These are phyloP conservation scores for Debaryomyces nepalensis DNA, from an alignment of 1,139 yeast species.

Conservation along the genomic window DNA sequence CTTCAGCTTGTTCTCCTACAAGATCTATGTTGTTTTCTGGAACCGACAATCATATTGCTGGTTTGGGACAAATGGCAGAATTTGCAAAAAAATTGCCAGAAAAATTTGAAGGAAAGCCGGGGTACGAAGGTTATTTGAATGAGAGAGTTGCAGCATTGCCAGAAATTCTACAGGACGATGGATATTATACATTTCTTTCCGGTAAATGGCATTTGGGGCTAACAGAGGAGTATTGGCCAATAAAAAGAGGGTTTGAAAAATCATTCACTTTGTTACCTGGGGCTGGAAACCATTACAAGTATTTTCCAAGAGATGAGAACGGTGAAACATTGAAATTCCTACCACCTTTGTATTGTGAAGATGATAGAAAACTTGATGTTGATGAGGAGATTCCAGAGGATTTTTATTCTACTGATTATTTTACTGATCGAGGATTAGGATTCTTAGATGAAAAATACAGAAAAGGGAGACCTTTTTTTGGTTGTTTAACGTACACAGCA, in stretches of 20 bases:
- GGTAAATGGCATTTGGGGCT: slow-evolving; percentile 68
- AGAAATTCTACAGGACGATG: slow-evolving; percentile 56
- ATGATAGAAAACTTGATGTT: slow-evolving; percentile 40
- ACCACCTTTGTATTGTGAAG: slow-evolving; percentile 42
- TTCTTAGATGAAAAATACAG: slow-evolving; percentile 34
- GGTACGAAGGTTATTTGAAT: slow-evolving; percentile 61
- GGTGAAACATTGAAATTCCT: slow-evolving; percentile 31
- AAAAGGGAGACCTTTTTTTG: slow-evolving; percentile 54
- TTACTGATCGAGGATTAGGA: slow-evolving; percentile 49
- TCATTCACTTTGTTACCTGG: slow-evolving; percentile 59
- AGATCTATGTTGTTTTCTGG: slow-evolving; percentile 66
- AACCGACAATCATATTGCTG: slow-evolving; percentile 65
- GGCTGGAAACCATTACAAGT: slow-evolving; percentile 61
- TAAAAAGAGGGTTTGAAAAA: slow-evolving; percentile 54
- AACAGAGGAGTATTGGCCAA: slow-evolving; percentile 53
- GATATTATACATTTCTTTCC: slow-evolving; percentile 50
- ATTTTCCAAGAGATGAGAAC: slow-evolving; percentile 41
- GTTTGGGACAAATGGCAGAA: slow-evolving; percentile 64
- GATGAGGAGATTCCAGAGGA: slow-evolving; percentile 46
- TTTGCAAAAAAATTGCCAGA: slow-evolving; percentile 43
- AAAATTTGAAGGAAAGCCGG: slow-evolving; percentile 50
- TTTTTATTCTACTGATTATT: slow-evolving; percentile 51
- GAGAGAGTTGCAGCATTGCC: slow-evolving; percentile 57
- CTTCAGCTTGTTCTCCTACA: slow-evolving; percentile 69
- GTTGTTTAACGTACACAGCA: slow-evolving; percentile 58